phyloP scores from a whole-genome alignment of 768 basidiomycete species.

The Suillus weaverae region DNA sequence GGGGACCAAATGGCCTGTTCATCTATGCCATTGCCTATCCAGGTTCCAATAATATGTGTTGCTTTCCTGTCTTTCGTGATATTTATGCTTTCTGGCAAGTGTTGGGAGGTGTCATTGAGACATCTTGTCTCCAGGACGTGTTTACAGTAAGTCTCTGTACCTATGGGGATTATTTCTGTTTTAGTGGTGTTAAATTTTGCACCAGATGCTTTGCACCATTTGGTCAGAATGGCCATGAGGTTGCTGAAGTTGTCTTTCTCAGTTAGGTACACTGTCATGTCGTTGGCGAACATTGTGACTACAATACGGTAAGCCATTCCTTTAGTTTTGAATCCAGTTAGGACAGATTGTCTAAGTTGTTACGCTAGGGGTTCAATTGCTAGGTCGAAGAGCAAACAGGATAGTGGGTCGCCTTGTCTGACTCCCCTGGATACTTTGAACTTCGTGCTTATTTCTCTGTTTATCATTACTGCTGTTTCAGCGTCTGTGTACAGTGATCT shows the following conservation, averaged over 20 bases:
- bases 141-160: slow-evolving; percentile 10
- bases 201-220: slow-evolving; percentile 33
- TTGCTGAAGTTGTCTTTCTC: slow-evolving; percentile 20
- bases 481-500: background rate
- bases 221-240: slow-evolving; percentile 29
- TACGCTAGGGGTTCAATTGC: slow-evolving; percentile 1
- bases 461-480: background rate
- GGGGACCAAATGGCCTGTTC: background rate
- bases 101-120: too few species aligned
- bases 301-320: slow-evolving; percentile 5
- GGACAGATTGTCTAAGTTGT: background rate
- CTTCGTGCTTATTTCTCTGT: background rate
- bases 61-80: slow-evolving; percentile 8
- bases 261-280: slow-evolving; percentile 22
- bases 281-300: slow-evolving; percentile 27
- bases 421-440: background rate
- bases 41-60: background rate
- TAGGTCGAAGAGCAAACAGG: background rate
- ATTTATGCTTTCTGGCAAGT: background rate
- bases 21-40: background rate
- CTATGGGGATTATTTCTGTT: slow-evolving; percentile 40
- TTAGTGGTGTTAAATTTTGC: slow-evolving; percentile 45
- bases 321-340: background rate
- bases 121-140: too few species aligned
- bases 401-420: background rate